Base-by-base conservation (phyloP, 1,139 yeast species). In the Eremothecium sinecaudum region DNA sequence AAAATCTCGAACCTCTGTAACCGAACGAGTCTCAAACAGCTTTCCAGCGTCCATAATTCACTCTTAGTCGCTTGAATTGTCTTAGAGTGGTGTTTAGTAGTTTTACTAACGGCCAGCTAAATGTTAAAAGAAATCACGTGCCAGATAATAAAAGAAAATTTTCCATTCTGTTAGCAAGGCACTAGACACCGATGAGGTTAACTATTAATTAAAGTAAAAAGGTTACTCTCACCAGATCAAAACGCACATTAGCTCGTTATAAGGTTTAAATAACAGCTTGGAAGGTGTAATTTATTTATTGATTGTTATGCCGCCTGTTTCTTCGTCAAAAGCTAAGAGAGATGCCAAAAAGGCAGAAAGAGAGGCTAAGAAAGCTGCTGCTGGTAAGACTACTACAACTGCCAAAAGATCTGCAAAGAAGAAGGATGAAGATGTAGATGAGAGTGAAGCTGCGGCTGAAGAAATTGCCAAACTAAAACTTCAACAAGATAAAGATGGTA, bases 281-380 rank as follows among this genome's bases (percentile, higher is more conserved):
- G n/a, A n/a, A n/a, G n/a, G n/a, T n/a, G n/a, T n/a, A n/a, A n/a
- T n/a, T n/a, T n/a, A n/a, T n/a, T n/a, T n/a, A n/a, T n/a, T n/a
- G n/a, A n/a, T 24, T 12, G 13, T 18, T 13, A 57, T 57, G 61
- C 61, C 61, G 31, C 61, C 61, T 55, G 53, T 55, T 31, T 87
- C 97, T 37, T 75, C 95, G 47, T 86, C 96, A 19, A 90, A 90
- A 63, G 97, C 97, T 45, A 90, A 87, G 69, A 83, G 98, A 79
- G 96, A 87, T 53, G 94, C 87, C 53, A 78, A 76, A 62, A 87
- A 90, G 62, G 97, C 96, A 47, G 92, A 87, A 68, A 83, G 97
- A 79, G 95, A 87, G 50, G 94, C 87, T 56, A 77, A 77, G 62
- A 79, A 78, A 63, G 71, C 75, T 38, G 79, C 84, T 38, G 74